Conservation (phyloP, 2,329 filamentous ascomycete species). For the Colletotrichum abscissum region DNA sequence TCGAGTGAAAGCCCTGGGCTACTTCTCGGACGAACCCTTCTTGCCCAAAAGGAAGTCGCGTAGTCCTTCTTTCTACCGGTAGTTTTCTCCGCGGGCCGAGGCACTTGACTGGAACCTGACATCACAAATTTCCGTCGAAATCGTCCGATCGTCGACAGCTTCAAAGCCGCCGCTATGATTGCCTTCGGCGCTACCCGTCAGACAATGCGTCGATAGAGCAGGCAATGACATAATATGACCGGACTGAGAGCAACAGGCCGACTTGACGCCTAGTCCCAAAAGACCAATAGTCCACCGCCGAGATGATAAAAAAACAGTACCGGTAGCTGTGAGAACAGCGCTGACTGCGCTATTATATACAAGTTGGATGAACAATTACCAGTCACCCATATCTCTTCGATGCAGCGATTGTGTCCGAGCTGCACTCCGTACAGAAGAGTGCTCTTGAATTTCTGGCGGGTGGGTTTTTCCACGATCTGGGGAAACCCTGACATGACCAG, state of each 20-base stretch:
- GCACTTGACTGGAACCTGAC: not conserved
- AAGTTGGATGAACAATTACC: not conserved
- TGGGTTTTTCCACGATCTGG: not conserved
- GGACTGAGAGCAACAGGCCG: not conserved
- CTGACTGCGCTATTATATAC: not conserved
- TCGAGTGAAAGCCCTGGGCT: not conserved
- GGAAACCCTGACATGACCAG: conserved; percentile 4
- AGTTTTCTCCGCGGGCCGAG: not conserved
- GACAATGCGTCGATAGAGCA: not conserved
- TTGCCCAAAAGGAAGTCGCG: not conserved
- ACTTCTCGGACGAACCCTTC: not conserved
- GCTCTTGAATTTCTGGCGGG: not conserved
- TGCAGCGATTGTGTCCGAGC: not conserved
- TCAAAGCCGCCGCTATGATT: not conserved
- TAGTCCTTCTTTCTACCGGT: not conserved
- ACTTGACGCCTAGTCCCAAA: not conserved
- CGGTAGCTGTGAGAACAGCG: not conserved
- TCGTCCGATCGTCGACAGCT: not conserved
- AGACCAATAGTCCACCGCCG: not conserved
- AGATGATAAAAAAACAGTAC: not conserved
- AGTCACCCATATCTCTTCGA: not conserved
- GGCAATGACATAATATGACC: not conserved
- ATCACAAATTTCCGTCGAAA: not conserved
- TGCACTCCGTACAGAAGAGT: not conserved
- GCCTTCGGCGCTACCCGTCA: not conserved